Evolutionary conservation across 2,329 filamentous ascomycete species (phyloP).

Genomic region (Talaromyces amestolkiae): DNA sequence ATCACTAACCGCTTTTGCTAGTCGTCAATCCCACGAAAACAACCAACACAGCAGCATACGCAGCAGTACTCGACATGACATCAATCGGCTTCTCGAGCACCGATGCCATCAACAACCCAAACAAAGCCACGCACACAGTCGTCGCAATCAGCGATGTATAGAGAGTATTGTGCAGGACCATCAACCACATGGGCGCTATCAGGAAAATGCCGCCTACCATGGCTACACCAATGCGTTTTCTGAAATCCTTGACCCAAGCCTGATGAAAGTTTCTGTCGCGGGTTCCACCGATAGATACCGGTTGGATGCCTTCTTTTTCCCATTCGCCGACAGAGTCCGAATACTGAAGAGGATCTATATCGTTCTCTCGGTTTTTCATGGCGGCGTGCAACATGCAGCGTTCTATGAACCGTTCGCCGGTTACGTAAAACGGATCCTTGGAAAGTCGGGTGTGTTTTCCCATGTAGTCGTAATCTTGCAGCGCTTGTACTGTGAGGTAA

Average conservation of each 20-base stretch:
- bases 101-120: neutral
- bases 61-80: constrained; percentile 4
- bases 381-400: neutral
- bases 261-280: neutral
- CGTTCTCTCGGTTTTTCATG: neutral
- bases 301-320: neutral
- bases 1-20: neutral
- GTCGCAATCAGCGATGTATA: neutral
- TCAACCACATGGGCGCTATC: neutral
- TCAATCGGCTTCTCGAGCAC: neutral
- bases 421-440: neutral
- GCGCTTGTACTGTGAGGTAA: neutral
- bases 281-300: neutral
- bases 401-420: neutral
- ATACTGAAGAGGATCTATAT: neutral
- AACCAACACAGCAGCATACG: constrained; percentile 3
- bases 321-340: neutral
- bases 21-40: neutral
- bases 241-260: neutral
- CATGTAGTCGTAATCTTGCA: neutral
- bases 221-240: neutral
- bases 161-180: neutral
- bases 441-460: neutral
- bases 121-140: neutral
- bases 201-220: neutral